Conservation (phyloP, 1,139 yeast genomes). For the Hansenula sp. region DNA sequence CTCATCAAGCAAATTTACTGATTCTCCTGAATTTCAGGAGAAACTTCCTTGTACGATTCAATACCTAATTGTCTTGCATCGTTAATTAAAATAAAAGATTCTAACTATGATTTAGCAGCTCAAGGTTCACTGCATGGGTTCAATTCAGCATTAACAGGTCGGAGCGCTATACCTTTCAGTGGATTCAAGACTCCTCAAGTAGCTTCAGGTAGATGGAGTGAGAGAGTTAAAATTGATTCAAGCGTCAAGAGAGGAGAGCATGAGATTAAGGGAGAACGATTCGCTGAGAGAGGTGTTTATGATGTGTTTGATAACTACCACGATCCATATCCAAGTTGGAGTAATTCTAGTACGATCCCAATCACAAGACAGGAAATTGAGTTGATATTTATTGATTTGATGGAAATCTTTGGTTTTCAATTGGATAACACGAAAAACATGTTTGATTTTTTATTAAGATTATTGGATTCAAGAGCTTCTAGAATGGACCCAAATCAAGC, state of each 20-base stretch:
- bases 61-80: no score
- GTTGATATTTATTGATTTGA: constrained; percentile 44
- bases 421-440: constrained; percentile 52
- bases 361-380: constrained; percentile 48
- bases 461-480: constrained; percentile 58
- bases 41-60: not conserved
- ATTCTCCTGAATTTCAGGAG: constrained; percentile 24
- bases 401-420: constrained; percentile 54
- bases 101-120: constrained; percentile 10
- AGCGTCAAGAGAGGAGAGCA: constrained; percentile 22
- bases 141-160: constrained; percentile 32
- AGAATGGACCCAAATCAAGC: constrained; percentile 51
- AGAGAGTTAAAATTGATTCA: constrained; percentile 26
- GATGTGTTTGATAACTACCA: constrained; percentile 35
- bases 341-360: constrained; percentile 32
- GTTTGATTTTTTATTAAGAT: constrained; percentile 51
- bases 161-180: constrained; percentile 40
- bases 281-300: constrained; percentile 38
- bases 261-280: constrained; percentile 24
- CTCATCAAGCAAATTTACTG: constrained; percentile 47
- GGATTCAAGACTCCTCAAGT: constrained; percentile 46
- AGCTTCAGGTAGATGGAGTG: constrained; percentile 43
- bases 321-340: constrained; percentile 63
- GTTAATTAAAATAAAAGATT: no score
- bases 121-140: constrained; percentile 13